Conservation (phyloP, 2,329 filamentous ascomycete species). For the Diaporthe sp. region DNA sequence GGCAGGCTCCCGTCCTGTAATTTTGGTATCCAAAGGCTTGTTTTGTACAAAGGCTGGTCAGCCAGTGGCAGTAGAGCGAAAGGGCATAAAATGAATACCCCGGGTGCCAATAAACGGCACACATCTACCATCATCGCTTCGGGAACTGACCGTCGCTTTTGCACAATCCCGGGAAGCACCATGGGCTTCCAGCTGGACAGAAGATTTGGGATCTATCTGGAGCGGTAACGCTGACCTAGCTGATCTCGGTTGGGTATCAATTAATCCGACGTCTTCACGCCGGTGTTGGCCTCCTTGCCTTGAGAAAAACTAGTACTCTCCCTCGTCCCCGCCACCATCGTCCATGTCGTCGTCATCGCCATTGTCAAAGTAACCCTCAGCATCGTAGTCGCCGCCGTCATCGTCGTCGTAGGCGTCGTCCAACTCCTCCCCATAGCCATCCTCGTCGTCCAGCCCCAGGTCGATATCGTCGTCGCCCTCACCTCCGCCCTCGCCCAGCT, state of each 20-base stretch:
- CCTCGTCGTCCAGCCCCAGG: conserved; percentile 61
- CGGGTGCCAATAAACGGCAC: conserved; percentile 32
- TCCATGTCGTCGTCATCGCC: conserved; percentile 68
- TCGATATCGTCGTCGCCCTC: conserved; percentile 53
- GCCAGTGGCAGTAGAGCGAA: conserved; percentile 17
- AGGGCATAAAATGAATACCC: conserved; percentile 39
- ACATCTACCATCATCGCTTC: not conserved
- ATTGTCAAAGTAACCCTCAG: conserved; percentile 73
- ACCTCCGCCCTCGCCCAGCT: conserved; percentile 55
- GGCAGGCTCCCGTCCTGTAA: not conserved
- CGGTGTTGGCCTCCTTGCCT: not conserved
- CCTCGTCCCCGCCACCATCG: conserved; percentile 54
- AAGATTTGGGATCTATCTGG: not conserved
- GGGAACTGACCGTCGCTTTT: not conserved
- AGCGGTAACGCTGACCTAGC: no score
- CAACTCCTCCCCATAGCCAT: conserved; percentile 60
- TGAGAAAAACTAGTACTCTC: conserved; percentile 32
- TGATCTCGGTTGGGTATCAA: conserved; percentile 27
- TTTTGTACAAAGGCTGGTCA: conserved; percentile 9
- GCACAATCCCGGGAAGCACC: not conserved
- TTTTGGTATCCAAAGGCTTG: not conserved
- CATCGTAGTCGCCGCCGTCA: conserved; percentile 73
- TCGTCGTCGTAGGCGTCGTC: conserved; percentile 68
- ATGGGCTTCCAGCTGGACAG: not conserved
- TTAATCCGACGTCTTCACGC: not conserved